A percentile compares a stretch with the other conserved stretches of the same genome.
Conservation (phyloP, 768 basidiomycete species). For the Boletus rex-veris region DNA sequence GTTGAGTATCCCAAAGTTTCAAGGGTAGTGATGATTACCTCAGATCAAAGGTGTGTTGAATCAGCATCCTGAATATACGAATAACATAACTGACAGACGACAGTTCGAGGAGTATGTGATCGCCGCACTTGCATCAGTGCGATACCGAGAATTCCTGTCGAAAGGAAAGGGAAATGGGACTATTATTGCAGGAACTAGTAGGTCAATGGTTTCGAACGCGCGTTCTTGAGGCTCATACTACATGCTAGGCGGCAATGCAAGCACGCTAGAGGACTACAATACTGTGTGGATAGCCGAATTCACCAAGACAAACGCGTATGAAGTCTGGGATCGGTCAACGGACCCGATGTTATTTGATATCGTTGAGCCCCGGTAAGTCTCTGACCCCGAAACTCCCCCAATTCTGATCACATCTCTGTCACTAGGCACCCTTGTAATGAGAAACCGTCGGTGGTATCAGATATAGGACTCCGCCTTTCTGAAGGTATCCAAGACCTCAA, state of each 20-base stretch:
- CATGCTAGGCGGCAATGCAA: conserved; percentile 48
- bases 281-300: conserved; percentile 87
- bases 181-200: conserved; percentile 62
- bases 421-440: conserved; percentile 89
- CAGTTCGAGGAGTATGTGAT: conserved; percentile 93
- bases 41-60: conserved; percentile 62
- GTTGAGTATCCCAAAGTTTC: conserved; percentile 51
- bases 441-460: conserved; percentile 83
- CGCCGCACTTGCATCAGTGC: conserved; percentile 81
- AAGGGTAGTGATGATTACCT: conserved; percentile 96
- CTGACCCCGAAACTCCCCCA: neutral
- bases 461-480: conserved; percentile 86
- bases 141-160: conserved; percentile 81
- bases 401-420: neutral
- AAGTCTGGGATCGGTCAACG: conserved; percentile 87
- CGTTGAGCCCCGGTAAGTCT: conserved; percentile 76
- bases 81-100: neutral
- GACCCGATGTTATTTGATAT: conserved; percentile 95
- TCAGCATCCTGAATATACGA: neutral
- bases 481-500: conserved; percentile 95
- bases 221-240: conserved; percentile 20
- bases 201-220: neutral
- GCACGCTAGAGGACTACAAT: conserved; percentile 76
- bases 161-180: conserved; percentile 64
- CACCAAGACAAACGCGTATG: conserved; percentile 80